Percentiles rank a stretch among this genome's conserved stretches.
These are phyloP conservation scores for Fusarium papillatum DNA, from an alignment of 2,329 filamentous ascomycete species.

Conservation along the genomic window DNA sequence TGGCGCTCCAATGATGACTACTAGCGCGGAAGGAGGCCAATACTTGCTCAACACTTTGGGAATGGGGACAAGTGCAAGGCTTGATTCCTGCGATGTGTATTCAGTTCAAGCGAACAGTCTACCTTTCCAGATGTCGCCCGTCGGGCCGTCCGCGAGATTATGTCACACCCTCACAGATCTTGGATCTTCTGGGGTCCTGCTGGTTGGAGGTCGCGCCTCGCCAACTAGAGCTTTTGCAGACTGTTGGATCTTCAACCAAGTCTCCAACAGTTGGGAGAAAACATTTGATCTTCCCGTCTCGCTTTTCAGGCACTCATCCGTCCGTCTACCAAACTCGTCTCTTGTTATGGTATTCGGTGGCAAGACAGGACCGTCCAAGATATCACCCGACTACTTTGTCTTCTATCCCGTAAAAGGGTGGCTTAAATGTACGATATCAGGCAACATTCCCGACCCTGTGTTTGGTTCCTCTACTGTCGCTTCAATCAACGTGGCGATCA, in stretches of 20 bases:
- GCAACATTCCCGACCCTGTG: conserved; percentile 50
- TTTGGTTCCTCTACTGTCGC: conserved; percentile 60
- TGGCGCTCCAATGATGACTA: conserved; percentile 64
- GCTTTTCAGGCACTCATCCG: conserved; percentile 81
- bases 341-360: conserved; percentile 74
- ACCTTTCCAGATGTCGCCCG: conserved; percentile 44
- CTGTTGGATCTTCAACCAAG: conserved; percentile 79
- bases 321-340: conserved; percentile 62
- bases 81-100: conserved; percentile 67
- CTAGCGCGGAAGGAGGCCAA: conserved; percentile 54
- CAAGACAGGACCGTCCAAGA: conserved; percentile 61
- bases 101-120: conserved; percentile 28
- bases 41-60: conserved; percentile 61
- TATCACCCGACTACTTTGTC: conserved; percentile 67
- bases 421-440: conserved; percentile 56
- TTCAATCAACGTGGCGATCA: conserved; percentile 29
- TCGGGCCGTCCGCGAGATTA: conserved; percentile 64
- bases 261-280: conserved; percentile 69
- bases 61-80: conserved; percentile 58
- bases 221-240: conserved; percentile 78
- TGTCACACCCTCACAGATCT: conserved; percentile 84
- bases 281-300: conserved; percentile 76
- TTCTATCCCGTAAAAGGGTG: conserved; percentile 64
- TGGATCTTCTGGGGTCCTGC: conserved; percentile 68
- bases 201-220: conserved; percentile 85